Percentiles rank a stretch among this genome's conserved stretches.
These are phyloP conservation scores for Leptographium flavum DNA, from an alignment of 2,329 filamentous ascomycete genomes.

Conservation along the genomic window DNA sequence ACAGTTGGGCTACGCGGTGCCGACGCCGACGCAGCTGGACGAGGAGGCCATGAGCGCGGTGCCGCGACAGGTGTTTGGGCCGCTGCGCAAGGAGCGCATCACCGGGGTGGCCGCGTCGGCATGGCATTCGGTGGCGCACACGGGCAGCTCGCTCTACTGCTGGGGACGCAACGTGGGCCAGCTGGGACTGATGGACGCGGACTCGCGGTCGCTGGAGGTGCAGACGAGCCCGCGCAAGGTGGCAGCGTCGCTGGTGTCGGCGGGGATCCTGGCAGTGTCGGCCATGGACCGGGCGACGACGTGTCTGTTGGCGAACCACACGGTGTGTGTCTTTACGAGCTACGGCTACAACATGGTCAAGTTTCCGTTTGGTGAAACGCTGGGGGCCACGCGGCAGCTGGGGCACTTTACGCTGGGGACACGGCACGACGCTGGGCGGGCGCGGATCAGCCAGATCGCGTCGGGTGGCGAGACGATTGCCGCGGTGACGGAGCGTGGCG, in stretches of 20 bases:
- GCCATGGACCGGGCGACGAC: conserved; percentile 85
- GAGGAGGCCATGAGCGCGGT: conserved; percentile 71
- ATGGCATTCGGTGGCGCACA: conserved; percentile 84
- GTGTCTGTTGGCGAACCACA: conserved; percentile 71
- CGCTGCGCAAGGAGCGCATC: conserved; percentile 73
- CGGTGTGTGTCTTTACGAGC: conserved; percentile 88
- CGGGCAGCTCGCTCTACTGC: conserved; percentile 66
- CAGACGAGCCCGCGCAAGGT: conserved; percentile 75
- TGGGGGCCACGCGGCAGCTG: not conserved
- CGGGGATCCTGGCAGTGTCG: conserved; percentile 61
- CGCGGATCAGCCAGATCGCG: conserved; percentile 58
- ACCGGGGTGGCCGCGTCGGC: conserved; percentile 76
- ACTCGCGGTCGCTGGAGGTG: conserved; percentile 78
- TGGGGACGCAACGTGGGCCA: conserved; percentile 95
- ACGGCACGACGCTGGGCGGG: conserved; percentile 13
- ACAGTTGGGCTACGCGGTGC: conserved; percentile 74
- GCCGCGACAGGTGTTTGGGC: conserved; percentile 81
- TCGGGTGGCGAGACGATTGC: conserved; percentile 87
- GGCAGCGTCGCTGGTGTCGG: conserved; percentile 66
- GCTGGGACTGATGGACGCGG: conserved; percentile 84
- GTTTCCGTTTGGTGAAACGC: conserved; percentile 60
- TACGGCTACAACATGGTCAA: conserved; percentile 88
- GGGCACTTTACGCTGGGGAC: conserved; percentile 40
- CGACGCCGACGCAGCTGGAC: conserved; percentile 48
- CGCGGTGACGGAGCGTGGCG: conserved; percentile 68